Base-by-base conservation (phyloP, 352 stramenopile species). In the Globisporangium parvum region DNA sequence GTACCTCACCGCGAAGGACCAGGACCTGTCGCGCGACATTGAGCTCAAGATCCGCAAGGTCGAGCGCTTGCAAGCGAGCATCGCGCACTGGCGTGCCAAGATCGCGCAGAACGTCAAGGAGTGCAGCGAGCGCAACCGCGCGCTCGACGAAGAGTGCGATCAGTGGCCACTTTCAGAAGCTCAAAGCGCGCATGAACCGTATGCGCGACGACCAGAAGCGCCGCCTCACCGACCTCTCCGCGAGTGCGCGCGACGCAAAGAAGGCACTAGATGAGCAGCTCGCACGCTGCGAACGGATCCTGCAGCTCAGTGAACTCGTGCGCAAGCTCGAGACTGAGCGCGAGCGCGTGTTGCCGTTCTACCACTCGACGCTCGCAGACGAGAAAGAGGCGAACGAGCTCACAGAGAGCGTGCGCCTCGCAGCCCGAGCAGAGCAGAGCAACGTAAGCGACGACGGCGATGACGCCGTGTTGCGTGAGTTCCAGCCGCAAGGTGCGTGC, bases 1-100 rank as follows among this genome's bases (percentile, higher is more conserved):
- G 77, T 93, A 97, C 66, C 68, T 98, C 37, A 96, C 91, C 4
- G 74, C 81, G 0, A 97, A 96, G 62, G 91, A 98, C 71, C 81
- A 90, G 46, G 85, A 97, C 64, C 70, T 98, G 2, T 95, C 79
- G 28, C 87, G 91, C 24, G 88, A 97, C 51, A 97, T 37, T 37
- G 31, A 37, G 31, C 31, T 37, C 31, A 37, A 37, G 31, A 37
- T 37, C 31, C 31, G 31, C 39, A 95, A 96, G 68, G 97, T 98
- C 41, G 90, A 98, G 71, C 75, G 87, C 11, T 69, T 98, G 28
- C 89, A 98, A 65, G 68, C 75, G 23, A 88, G 78, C 47, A 85
- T 98, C 23, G 79, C 87, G 15, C 77, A 96, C 51, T 97, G 92
- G 85, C 74, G 93, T 47, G 90, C 91, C 47, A 97, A 97, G 65